Evolutionary conservation across 768 basidiomycete species (phyloP).

Genomic region (Amanita pallidorosea): DNA sequence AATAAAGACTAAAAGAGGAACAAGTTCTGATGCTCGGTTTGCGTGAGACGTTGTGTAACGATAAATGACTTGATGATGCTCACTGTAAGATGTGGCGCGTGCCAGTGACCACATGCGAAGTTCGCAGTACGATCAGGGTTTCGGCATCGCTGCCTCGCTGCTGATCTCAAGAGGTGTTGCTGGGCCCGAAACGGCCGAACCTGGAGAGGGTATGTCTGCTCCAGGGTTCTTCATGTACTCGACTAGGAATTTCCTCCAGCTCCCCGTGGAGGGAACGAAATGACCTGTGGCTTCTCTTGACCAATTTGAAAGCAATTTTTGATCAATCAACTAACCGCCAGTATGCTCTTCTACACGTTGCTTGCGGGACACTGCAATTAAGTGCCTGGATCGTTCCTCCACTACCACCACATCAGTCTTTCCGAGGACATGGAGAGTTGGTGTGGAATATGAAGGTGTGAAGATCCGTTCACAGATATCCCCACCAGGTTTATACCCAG

Average conservation of each 20-base stretch:
- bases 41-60: neutral
- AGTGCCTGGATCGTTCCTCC: conserved; percentile 50
- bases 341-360: conserved; percentile 66
- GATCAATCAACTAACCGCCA: conserved; percentile 47
- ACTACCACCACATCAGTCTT: conserved; percentile 64
- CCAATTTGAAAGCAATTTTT: neutral
- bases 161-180: conserved; percentile 28
- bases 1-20: conserved; percentile 1
- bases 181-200: conserved; percentile 34
- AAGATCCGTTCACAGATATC: conserved; percentile 41
- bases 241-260: conserved; percentile 67
- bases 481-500: conserved; percentile 53
- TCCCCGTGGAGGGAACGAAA: conserved; percentile 70
- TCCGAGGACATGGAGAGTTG: conserved; percentile 73
- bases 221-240: conserved; percentile 50
- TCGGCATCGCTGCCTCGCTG: conserved; percentile 12
- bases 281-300: conserved; percentile 41
- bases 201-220: conserved; percentile 35
- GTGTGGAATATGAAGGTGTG: conserved; percentile 46
- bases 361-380: conserved; percentile 44
- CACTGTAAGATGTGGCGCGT: neutral
- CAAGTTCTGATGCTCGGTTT: neutral
- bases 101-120: too few species aligned
- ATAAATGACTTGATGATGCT: neutral
- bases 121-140: conserved; percentile 6